Evolutionary conservation across 208 protist genomes (phyloP), one percentile per base, ranked within the genome.

Genomic region (Leishmania major): DNA sequence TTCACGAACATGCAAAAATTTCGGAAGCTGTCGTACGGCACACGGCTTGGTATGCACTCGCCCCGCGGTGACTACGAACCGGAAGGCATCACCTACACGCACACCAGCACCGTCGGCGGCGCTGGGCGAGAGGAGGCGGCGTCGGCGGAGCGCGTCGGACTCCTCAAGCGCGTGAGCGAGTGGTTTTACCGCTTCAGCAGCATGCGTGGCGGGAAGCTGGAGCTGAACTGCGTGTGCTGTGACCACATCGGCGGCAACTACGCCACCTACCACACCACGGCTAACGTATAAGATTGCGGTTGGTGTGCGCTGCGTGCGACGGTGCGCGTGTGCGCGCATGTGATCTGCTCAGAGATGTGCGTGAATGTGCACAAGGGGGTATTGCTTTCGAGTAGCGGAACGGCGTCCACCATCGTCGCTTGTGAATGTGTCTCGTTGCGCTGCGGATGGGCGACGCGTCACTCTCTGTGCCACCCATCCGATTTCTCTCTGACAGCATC

Each of bases 21-120:
- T 64, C 89, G 93, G 55, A 93, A 95, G 60, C 81, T 98, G 37
- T 93, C 89, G 57, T 98, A 96, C 85, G 94, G 93, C 37, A 98
- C 96, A 15, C 93, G 94, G 3, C 90, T 98, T 6, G 96, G 96
- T 57, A 98, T 98, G 96, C 96, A 98, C 87, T 96, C 92, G 5
- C 96, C 96, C 8, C 87, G 94, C 47, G 96, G 96, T 0, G 96
- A 98, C 78, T 96, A 98, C 80, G 94, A 97, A 76, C 94, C 93
- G 45, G 93, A 97, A 72, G 89, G 91, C 3, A 82, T 89, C 35
- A 89, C 87, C 3, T 93, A 89, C 75, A 87, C 74, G 0, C 81
- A 77, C 76, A 55, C 45, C 62, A 79, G 22, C 57, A 64, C 59
- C 35, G 76, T 47, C 37, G 57, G 17, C n/a, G 81, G 67, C 0